phyloP scores from a whole-genome alignment of 2,329 filamentous ascomycete genomes.

The Cordyceps cateniannulata region DNA sequence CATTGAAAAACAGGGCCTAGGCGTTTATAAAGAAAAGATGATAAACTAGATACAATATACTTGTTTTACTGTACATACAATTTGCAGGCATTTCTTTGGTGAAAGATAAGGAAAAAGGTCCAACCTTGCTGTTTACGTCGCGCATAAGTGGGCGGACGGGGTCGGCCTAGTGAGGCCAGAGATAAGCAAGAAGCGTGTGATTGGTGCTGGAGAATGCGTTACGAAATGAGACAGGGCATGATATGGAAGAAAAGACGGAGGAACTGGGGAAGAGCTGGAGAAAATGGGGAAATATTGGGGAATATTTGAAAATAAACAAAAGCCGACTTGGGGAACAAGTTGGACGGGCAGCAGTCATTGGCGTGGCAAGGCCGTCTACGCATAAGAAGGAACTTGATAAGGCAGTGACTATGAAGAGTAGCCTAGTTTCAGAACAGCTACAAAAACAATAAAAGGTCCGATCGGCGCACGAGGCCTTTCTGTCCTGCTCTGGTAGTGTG shows the following conservation, averaged over 20 bases:
- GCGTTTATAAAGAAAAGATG: neutral
- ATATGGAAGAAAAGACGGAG: neutral
- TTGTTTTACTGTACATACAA: neutral
- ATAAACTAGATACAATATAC: constrained; percentile 4
- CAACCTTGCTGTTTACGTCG: constrained; percentile 4
- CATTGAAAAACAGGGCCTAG: neutral
- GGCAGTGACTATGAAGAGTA: too few species aligned
- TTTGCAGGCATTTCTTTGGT: neutral
- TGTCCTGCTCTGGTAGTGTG: too few species aligned
- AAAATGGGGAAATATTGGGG: neutral
- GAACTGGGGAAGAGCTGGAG: neutral
- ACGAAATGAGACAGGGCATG: neutral
- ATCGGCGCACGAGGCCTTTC: too few species aligned
- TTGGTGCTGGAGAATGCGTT: neutral
- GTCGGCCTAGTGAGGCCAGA: neutral
- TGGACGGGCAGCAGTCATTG: too few species aligned
- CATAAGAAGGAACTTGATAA: too few species aligned
- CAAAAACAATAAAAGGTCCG: too few species aligned
- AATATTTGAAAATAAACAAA: neutral
- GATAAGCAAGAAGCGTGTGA: constrained; percentile 8
- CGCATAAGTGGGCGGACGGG: constrained; percentile 11
- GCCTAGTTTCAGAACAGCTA: too few species aligned
- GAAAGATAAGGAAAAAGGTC: constrained; percentile 1
- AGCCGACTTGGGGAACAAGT: neutral
- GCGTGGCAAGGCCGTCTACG: too few species aligned